These are phyloP conservation scores for Uncinocarpus reesii DNA, from an alignment of 2,329 filamentous ascomycete genomes.

Conservation along the genomic window DNA sequence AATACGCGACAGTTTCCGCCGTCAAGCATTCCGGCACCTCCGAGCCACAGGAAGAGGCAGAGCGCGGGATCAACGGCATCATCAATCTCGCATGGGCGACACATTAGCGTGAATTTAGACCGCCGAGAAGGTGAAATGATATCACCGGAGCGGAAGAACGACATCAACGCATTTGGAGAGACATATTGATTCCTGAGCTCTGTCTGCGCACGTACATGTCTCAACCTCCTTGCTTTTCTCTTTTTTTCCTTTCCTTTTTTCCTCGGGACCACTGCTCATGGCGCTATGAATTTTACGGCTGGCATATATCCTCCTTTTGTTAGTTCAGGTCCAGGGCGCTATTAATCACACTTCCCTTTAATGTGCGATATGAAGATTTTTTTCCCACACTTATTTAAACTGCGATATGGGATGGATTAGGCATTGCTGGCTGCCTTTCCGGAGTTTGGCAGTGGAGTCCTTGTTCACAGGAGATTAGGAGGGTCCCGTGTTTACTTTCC, in stretches of 20 bases:
- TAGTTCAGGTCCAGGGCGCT: not conserved
- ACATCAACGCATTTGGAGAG: constrained; percentile 13
- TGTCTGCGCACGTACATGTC: not conserved
- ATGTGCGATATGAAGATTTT: constrained; percentile 2
- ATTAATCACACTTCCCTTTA: not conserved
- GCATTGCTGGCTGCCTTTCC: not conserved
- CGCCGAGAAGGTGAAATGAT: constrained; percentile 37
- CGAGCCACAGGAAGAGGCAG: constrained; percentile 41
- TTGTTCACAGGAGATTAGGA: not conserved
- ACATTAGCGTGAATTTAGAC: constrained; percentile 30
- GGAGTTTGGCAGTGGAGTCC: constrained; percentile 4
- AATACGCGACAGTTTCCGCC: constrained; percentile 27
- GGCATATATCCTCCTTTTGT: constrained; percentile 5
- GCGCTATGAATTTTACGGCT: constrained; percentile 9
- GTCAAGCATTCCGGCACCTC: constrained; percentile 43
- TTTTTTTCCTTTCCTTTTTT: not conserved
- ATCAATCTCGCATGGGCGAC: constrained; percentile 31
- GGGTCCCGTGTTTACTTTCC: not conserved
- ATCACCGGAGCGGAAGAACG: constrained; percentile 33
- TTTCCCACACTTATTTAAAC: not conserved
- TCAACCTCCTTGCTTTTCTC: not conserved
- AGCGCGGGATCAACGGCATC: constrained; percentile 38
- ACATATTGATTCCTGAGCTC: constrained; percentile 11
- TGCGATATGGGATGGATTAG: constrained; percentile 6
- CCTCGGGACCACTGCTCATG: constrained; percentile 1